Evolutionary conservation across 768 basidiomycete genomes (phyloP).

Genomic region (Naematelia aurantialba): DNA sequence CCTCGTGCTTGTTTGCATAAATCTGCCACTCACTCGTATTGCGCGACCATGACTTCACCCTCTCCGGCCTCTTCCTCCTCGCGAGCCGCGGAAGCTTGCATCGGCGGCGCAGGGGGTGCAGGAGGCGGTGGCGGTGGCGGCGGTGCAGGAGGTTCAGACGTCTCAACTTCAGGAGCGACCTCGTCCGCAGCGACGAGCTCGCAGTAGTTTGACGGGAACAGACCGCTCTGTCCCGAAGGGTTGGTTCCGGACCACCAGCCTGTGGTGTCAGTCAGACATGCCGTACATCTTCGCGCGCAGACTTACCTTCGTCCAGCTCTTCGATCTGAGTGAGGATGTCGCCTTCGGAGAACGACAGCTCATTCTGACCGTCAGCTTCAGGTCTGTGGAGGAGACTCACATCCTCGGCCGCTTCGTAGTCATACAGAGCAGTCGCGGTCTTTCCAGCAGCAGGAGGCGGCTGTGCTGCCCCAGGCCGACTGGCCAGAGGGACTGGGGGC

Average conservation of each 20-base stretch:
- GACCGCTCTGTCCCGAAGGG: constrained; percentile 65
- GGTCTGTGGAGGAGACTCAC: constrained; percentile 15
- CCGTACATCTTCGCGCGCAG: not conserved
- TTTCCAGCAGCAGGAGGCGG: constrained; percentile 53
- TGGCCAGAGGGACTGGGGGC: constrained; percentile 44
- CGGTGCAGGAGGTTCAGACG: constrained; percentile 27
- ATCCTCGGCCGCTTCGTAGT: constrained; percentile 60
- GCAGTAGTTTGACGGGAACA: constrained; percentile 93
- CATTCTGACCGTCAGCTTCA: constrained; percentile 59
- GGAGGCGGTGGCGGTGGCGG: constrained; percentile 55
- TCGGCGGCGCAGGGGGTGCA: constrained; percentile 53
- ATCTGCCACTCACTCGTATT: constrained; percentile 57
- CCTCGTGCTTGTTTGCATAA: not conserved
- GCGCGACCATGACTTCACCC: constrained; percentile 48
- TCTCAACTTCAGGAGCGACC: constrained; percentile 42
- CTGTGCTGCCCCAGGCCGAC: constrained; percentile 42
- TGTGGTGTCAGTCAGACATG: constrained; percentile 13
- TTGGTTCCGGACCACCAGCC: constrained; percentile 87
- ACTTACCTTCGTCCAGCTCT: constrained; percentile 66
- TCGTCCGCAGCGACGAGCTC: constrained; percentile 60
- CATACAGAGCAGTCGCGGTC: constrained; percentile 73
- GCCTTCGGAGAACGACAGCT: constrained; percentile 73
- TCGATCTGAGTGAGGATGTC: constrained; percentile 78
- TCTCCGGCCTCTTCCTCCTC: constrained; percentile 55
- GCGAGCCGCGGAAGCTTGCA: constrained; percentile 42